Conservation (phyloP, 208 protist genomes). For the Trypanosoma caninum region DNA sequence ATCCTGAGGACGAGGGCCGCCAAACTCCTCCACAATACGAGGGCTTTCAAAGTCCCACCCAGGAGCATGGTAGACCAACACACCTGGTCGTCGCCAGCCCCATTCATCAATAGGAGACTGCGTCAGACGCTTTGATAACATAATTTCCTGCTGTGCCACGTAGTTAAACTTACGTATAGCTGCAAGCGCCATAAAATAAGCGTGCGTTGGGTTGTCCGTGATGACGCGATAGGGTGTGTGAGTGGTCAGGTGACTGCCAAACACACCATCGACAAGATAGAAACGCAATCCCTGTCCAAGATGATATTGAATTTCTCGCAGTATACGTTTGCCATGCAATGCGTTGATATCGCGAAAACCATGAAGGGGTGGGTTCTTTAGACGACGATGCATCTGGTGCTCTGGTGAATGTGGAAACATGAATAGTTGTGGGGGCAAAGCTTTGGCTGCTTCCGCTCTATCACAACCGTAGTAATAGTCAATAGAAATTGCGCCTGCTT, state of each 20-base stretch:
- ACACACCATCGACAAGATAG: constrained; percentile 85
- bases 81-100: constrained; percentile 78
- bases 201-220: constrained; percentile 87
- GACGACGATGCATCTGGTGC: constrained; percentile 73
- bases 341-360: constrained; percentile 56
- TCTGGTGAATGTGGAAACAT: constrained; percentile 85
- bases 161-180: constrained; percentile 85
- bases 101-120: constrained; percentile 88
- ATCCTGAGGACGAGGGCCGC: constrained; percentile 79
- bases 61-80: constrained; percentile 84
- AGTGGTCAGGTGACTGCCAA: constrained; percentile 68
- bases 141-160: constrained; percentile 79
- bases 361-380: constrained; percentile 60
- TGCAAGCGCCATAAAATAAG: constrained; percentile 79
- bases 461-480: constrained; percentile 30
- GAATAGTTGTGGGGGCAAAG: constrained; percentile 35
- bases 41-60: constrained; percentile 81
- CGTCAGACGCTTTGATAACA: constrained; percentile 79
- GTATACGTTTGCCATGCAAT: constrained; percentile 81
- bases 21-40: constrained; percentile 91
- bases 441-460: constrained; percentile 21
- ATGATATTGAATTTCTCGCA: constrained; percentile 88
- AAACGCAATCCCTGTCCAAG: constrained; percentile 86
- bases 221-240: constrained; percentile 86
- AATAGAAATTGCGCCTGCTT: constrained; percentile 56